phyloP scores from a whole-genome alignment of 2,329 filamentous ascomycete genomes.

The Fusarium sp. region DNA sequence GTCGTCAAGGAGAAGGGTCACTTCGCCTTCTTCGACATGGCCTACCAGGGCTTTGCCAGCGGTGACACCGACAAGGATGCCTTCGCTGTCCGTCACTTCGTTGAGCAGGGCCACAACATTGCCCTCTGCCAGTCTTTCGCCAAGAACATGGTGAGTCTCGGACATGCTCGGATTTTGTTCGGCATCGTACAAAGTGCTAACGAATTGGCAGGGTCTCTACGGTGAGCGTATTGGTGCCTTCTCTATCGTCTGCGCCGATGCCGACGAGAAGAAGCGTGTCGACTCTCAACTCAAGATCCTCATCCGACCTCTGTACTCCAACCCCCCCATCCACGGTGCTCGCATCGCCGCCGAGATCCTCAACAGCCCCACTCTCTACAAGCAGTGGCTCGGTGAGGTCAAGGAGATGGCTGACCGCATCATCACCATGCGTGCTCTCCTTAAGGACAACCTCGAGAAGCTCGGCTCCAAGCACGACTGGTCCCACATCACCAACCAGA shows the following conservation, averaged over 20 bases:
- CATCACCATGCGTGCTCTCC: conserved; percentile 94
- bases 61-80: conserved; percentile 93
- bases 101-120: conserved; percentile 90
- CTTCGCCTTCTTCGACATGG: conserved; percentile 99
- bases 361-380: conserved; percentile 83
- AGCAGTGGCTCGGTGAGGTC: conserved; percentile 96
- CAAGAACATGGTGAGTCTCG: conserved; percentile 89
- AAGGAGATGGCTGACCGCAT: conserved; percentile 99
- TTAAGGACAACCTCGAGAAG: conserved; percentile 95
- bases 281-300: conserved; percentile 99
- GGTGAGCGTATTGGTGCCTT: conserved; percentile 98
- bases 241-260: conserved; percentile 85
- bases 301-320: conserved; percentile 96
- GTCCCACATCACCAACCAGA: conserved; percentile 98
- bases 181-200: conserved; percentile 12
- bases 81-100: conserved; percentile 92
- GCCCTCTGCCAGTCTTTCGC: conserved; percentile 93
- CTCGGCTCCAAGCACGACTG: conserved; percentile 97
- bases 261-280: conserved; percentile 93
- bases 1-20: conserved; percentile 88
- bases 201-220: conserved; percentile 79
- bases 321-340: conserved; percentile 96
- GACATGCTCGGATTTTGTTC: neutral
- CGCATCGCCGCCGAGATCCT: conserved; percentile 94
- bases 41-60: conserved; percentile 97